Percentiles rank a stretch among this genome's conserved stretches.
Evolutionary conservation across 345 rosid genomes (phyloP).

Genomic region (Chamaenerion angustifolium): DNA sequence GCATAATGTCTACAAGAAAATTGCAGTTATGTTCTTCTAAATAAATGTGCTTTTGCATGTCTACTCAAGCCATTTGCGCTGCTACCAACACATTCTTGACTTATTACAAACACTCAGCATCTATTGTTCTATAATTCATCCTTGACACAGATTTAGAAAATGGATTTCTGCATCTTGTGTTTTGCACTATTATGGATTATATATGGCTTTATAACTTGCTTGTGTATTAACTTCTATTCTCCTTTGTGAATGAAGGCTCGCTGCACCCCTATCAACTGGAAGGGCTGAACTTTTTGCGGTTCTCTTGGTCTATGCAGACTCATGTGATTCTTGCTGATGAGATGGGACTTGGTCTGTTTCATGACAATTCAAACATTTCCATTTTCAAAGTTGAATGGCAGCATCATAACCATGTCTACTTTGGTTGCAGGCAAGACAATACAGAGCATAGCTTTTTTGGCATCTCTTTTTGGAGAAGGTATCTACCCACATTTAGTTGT

Average conservation of each 20-base stretch:
- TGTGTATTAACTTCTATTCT: slow-evolving; percentile 7
- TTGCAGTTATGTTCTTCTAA: no score
- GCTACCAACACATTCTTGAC: no score
- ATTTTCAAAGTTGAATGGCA: neutral
- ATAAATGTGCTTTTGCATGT: no score
- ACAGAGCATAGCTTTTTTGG: slow-evolving; percentile 96
- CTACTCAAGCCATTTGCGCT: no score
- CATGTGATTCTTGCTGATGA: slow-evolving; percentile 99
- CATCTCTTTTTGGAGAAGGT: slow-evolving; percentile 69
- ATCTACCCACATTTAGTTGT: slow-evolving; percentile 76
- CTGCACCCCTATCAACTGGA: slow-evolving; percentile 96
- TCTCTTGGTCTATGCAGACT: slow-evolving; percentile 91
- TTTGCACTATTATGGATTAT: neutral
- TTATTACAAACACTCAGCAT: no score
- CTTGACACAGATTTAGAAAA: no score
- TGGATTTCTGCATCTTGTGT: no score
- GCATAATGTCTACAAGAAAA: no score
- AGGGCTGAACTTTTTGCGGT: slow-evolving; percentile 91
- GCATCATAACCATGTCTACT: slow-evolving; percentile 7
- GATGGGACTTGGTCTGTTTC: slow-evolving; percentile 83
- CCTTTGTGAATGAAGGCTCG: slow-evolving; percentile 49
- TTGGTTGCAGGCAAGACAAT: slow-evolving; percentile 78
- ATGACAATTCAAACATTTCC: slow-evolving; percentile 5
- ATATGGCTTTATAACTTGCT: slow-evolving; percentile 9
- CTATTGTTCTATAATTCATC: no score